Base-by-base conservation (phyloP, 352 stramenopile genomes). In the Phytophthora pini region DNA sequence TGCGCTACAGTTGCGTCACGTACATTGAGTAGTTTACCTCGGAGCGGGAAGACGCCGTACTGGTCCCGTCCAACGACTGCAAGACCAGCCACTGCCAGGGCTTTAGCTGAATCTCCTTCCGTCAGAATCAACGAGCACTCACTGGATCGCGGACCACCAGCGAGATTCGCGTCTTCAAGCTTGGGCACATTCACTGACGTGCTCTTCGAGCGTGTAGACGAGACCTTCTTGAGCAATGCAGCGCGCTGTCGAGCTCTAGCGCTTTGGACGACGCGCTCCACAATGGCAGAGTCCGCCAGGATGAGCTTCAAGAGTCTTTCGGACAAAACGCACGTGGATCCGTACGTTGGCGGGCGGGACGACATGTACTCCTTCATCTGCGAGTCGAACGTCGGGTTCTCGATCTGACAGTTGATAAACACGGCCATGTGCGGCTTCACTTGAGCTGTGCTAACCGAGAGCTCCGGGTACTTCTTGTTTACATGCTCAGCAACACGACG, bases 301-400 rank as follows among this genome's bases (percentile, higher is more conserved):
- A 99, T 78, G 29, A 92, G 68, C 65, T 99, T 99, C 20, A 99
- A 72, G 41, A 99, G 97, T 31, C 94, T 88, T 32, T 99, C 96
- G 3, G 94, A 94, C 17, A 99, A 80, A 17, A 94, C 87, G 44
- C 93, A 98, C 5, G 88, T 88, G 13, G 90, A 98, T 15, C 89
- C 90, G 62, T 97, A 98, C 0, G 84, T 86, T 12, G 82, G 78
- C 11, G 88, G 82, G 4, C 86, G 82, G 2, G 95, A 99, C 3
- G 97, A 99, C 49, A 99, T 93, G 59, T 92, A 97, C 72, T 99
- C 98, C 74, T 99, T 99, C 63, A 98, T 99, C 67, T 99, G 98
- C 54, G 95, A 99, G 69, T 99, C 98, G 70, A 99, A 99, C 2
- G 96, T 98, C 15, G 98, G 98, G 74, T 99, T 99, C 56, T 99